phyloP scores from a whole-genome alignment of 2,329 filamentous ascomycete species.

The Aspergillus sclerotialis region DNA sequence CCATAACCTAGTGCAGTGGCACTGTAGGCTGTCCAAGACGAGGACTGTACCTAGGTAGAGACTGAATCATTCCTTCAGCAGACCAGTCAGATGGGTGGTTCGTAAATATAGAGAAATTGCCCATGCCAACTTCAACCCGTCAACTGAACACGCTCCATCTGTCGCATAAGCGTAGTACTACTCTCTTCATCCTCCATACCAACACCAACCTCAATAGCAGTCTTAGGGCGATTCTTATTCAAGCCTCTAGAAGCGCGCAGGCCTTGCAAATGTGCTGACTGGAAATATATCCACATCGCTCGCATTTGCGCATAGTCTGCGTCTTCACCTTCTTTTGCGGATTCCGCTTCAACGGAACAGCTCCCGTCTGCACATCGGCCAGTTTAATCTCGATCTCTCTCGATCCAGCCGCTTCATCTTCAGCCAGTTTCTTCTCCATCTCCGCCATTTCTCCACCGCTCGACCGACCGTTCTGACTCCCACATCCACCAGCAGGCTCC shows the following conservation, averaged over 20 bases:
- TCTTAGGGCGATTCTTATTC: slow-evolving; percentile 62
- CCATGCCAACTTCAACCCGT: slow-evolving; percentile 22
- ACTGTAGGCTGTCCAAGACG: background rate
- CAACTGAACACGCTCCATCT: slow-evolving; percentile 43
- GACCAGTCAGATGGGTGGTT: background rate
- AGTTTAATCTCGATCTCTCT: slow-evolving; percentile 64
- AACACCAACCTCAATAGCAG: slow-evolving; percentile 35
- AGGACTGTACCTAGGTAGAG: background rate
- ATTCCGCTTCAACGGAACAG: slow-evolving; percentile 14
- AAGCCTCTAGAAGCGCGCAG: slow-evolving; percentile 79
- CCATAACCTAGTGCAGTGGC: background rate
- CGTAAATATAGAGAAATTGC: background rate
- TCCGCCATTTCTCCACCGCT: slow-evolving; percentile 72
- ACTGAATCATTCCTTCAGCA: too few relatives aligned
- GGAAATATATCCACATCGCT: slow-evolving; percentile 88
- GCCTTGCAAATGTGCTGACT: slow-evolving; percentile 93
- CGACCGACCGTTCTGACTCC: slow-evolving; percentile 59
- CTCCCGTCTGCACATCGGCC: slow-evolving; percentile 15
- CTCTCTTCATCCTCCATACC: slow-evolving; percentile 44
- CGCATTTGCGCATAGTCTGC: slow-evolving; percentile 65
- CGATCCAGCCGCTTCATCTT: slow-evolving; percentile 54
- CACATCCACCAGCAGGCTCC: slow-evolving; percentile 60
- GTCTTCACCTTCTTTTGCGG: slow-evolving; percentile 51
- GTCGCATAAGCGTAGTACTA: slow-evolving; percentile 44
- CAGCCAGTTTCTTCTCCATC: slow-evolving; percentile 67